A percentile compares a stretch with the other conserved stretches of the same genome.
These are phyloP conservation scores for Phytophthora niederhauseri DNA, from an alignment of 352 stramenopile species.

Conservation along the genomic window DNA sequence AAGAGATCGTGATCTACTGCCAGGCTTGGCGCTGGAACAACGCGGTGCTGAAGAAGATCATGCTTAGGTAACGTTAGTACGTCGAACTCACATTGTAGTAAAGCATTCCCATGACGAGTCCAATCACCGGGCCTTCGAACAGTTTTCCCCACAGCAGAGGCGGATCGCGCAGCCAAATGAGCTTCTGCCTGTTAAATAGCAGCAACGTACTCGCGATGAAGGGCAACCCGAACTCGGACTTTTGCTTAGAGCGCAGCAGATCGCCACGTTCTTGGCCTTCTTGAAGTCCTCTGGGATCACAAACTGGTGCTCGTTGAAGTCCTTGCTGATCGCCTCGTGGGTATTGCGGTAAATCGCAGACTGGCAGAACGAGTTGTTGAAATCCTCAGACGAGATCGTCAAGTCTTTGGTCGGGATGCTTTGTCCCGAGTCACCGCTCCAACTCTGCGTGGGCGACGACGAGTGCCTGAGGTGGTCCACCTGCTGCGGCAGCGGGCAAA, in stretches of 20 bases:
- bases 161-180: slow-evolving; percentile 65
- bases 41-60: slow-evolving; percentile 74
- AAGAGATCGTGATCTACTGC: slow-evolving; percentile 78
- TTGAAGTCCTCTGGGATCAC: slow-evolving; percentile 60
- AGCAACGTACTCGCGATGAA: slow-evolving; percentile 57
- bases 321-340: slow-evolving; percentile 45
- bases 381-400: slow-evolving; percentile 54
- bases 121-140: slow-evolving; percentile 67
- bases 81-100: slow-evolving; percentile 62
- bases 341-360: slow-evolving; percentile 65
- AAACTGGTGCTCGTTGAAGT: slow-evolving; percentile 65
- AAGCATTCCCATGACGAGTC: slow-evolving; percentile 82
- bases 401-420: too few species aligned
- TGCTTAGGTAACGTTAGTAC: slow-evolving; percentile 74
- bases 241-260: slow-evolving; percentile 52
- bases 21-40: slow-evolving; percentile 78
- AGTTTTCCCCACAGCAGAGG: slow-evolving; percentile 73
- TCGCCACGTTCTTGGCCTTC: slow-evolving; percentile 57
- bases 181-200: slow-evolving; percentile 68
- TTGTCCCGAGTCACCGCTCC: too few species aligned
- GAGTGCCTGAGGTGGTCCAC: too few species aligned
- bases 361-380: slow-evolving; percentile 63
- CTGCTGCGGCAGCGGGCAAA: too few species aligned
- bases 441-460: too few species aligned
- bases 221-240: slow-evolving; percentile 57